Base-by-base conservation (phyloP, 352 stramenopile genomes). In the Globisporangium middletonii region DNA sequence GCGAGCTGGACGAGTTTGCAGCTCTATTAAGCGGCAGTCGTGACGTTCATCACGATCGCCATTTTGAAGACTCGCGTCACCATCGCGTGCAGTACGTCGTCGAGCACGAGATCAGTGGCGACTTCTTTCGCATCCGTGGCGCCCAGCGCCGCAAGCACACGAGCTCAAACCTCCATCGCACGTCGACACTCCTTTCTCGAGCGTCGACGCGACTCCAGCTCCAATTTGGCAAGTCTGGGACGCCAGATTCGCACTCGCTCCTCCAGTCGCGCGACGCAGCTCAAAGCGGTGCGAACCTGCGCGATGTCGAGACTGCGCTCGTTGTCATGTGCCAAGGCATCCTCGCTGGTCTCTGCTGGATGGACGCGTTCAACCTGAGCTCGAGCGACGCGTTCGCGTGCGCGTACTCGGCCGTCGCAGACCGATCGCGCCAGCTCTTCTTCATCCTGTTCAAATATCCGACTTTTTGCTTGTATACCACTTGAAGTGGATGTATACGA, bases 401-500 rank as follows among this genome's bases (percentile, higher is more conserved):
- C 53, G 67, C 66, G 18, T 88, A 88, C 63, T 85, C 69, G 42
- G 70, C 74, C 9, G 65, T 72, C 19, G 72, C 70, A 0, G 71
- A 88, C 49, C 77, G 77, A 23, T 80, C 72, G 35, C 66, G 77
- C 11, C 67, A 86, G 52, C 68, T 77, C 26, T 72, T 86, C 60
- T 90, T 88, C 68, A 43, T 88, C 53, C 59, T 86, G 9, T 72
- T 86, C 67, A 87, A 88, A 90, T 90, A 90, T 90, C 80, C 55
- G 37, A 26, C 23, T 49, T 28, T 57, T 16, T 4, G 7, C 35
- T 4, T 45, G 6, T 50, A 2, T 48, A 37, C 43, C n/a, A 26
- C 41, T 2, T 46, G 9, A 27, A 27, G 27, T 30, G 27, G 26
- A 5, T 30, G 47, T 52, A 7, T 28, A 33, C 45, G 6, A 7